phyloP scores from a whole-genome alignment of 805 yeast species.

The Teunomyces tritomae region DNA sequence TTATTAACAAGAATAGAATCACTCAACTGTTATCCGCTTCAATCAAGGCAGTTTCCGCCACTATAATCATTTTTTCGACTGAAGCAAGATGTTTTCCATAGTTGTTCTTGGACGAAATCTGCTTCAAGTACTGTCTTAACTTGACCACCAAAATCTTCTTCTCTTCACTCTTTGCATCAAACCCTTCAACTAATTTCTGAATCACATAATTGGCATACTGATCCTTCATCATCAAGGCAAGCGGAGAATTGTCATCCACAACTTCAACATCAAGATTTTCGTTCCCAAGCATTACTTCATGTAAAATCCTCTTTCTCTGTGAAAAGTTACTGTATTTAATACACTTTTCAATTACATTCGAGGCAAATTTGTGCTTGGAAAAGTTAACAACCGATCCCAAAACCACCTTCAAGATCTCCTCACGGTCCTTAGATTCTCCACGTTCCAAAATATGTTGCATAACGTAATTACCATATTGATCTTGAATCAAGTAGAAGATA shows the following conservation, averaged over 20 bases:
- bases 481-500: constrained; percentile 78
- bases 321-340: constrained; percentile 65
- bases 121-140: constrained; percentile 76
- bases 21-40: constrained; percentile 31
- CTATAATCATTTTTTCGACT: constrained; percentile 67
- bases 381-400: constrained; percentile 70
- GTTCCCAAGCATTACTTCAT: constrained; percentile 58
- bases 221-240: constrained; percentile 94
- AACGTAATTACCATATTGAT: constrained; percentile 97
- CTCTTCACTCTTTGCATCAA: constrained; percentile 58
- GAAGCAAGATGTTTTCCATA: constrained; percentile 84
- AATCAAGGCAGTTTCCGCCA: constrained; percentile 48
- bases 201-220: constrained; percentile 97
- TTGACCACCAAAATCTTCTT: constrained; percentile 68
- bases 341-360: constrained; percentile 95
- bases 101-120: constrained; percentile 58
- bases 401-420: constrained; percentile 64
- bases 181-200: constrained; percentile 85
- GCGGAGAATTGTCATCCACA: constrained; percentile 63
- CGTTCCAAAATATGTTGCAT: constrained; percentile 92
- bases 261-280: constrained; percentile 45
- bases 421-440: constrained; percentile 63
- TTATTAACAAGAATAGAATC: neutral
- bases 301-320: constrained; percentile 63
- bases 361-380: constrained; percentile 96